These are phyloP conservation scores for Emmonsiellopsis sp. DNA, from an alignment of 2,329 filamentous ascomycete species.

Conservation along the genomic window DNA sequence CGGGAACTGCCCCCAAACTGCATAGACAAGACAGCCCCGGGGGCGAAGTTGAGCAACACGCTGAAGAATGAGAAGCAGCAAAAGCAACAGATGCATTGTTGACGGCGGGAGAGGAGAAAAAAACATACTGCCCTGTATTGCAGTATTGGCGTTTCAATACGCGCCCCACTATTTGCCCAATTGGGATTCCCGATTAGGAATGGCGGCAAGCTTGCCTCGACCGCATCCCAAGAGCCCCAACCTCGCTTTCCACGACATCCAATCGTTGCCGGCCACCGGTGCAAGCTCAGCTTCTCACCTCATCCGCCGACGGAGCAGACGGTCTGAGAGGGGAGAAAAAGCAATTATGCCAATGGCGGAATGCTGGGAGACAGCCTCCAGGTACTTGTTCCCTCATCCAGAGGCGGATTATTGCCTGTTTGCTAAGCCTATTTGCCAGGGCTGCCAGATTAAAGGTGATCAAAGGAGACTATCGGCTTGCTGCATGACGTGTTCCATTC, in stretches of 20 bases:
- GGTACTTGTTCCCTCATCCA: background rate
- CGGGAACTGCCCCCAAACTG: background rate
- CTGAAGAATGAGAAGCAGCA: background rate
- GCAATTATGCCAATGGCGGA: background rate
- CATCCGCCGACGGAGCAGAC: background rate
- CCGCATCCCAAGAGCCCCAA: background rate
- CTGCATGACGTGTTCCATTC: no score
- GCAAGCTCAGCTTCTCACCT: background rate
- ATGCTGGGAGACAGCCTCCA: background rate
- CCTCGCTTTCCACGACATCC: background rate
- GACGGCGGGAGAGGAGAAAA: background rate
- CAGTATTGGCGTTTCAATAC: background rate
- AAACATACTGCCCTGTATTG: background rate
- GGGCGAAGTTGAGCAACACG: no score
- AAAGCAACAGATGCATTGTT: background rate
- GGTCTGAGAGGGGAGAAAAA: background rate
- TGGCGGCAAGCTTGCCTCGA: background rate
- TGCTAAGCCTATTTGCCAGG: background rate
- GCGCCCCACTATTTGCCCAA: background rate
- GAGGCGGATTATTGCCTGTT: background rate
- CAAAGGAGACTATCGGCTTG: background rate
- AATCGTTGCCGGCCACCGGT: background rate
- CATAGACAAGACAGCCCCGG: background rate
- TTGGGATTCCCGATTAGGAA: background rate
- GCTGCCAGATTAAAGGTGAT: background rate